These are phyloP conservation scores for Triangularia setosa DNA, from an alignment of 2,329 filamentous ascomycete genomes.

Conservation along the genomic window DNA sequence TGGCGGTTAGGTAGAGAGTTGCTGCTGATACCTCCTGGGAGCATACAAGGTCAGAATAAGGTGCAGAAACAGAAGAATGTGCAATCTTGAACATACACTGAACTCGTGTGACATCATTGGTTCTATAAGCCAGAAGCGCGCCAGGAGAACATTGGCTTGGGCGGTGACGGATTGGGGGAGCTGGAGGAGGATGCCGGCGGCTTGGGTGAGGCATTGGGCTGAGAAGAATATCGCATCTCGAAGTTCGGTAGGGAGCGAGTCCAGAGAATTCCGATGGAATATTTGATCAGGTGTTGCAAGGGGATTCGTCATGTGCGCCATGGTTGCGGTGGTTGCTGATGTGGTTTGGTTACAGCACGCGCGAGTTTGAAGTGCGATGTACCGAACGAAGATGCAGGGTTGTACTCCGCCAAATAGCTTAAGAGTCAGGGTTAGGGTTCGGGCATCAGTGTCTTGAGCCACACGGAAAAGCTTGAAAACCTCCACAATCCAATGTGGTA, in stretches of 20 bases:
- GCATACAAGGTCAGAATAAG: conserved; percentile 3
- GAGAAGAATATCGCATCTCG: conserved; percentile 69
- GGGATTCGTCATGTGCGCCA: conserved; percentile 65
- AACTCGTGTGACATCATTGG: conserved; percentile 57
- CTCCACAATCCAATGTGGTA: too few relatives aligned
- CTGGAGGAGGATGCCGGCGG: conserved; percentile 74
- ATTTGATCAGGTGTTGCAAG: conserved; percentile 71
- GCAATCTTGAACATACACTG: conserved; percentile 37
- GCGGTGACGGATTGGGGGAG: conserved; percentile 83
- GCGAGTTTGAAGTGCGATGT: not conserved
- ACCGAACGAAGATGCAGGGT: too few relatives aligned
- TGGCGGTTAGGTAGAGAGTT: conserved; percentile 74
- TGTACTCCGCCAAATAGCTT: too few relatives aligned
- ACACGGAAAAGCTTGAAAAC: too few relatives aligned
- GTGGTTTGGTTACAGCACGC: not conserved
- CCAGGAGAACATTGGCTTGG: conserved; percentile 77
- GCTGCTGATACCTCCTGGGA: conserved; percentile 75
- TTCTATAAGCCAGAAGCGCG: conserved; percentile 70
- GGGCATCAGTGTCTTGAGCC: too few relatives aligned
- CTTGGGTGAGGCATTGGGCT: conserved; percentile 70
- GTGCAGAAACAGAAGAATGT: not conserved
- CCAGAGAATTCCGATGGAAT: conserved; percentile 49
- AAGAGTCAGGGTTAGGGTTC: not conserved
- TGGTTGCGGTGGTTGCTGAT: conserved; percentile 27
- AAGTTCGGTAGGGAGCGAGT: conserved; percentile 61